These are phyloP conservation scores for Curvularia hawaiiensis DNA, from an alignment of 2,329 filamentous ascomycete genomes.

Conservation along the genomic window DNA sequence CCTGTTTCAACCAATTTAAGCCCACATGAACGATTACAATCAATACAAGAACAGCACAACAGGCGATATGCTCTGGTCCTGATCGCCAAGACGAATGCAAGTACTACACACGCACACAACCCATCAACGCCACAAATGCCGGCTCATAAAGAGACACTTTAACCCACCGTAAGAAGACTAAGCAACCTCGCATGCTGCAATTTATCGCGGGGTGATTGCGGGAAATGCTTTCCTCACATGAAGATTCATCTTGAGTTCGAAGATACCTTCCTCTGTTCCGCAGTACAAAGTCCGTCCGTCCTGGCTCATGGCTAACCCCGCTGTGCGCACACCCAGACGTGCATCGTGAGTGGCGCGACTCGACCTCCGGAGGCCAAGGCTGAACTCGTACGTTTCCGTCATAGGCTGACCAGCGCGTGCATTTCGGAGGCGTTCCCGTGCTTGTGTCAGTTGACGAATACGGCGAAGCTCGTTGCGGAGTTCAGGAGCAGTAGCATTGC, in stretches of 20 bases:
- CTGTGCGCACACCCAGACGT: slow-evolving; percentile 50
- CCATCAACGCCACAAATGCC: slow-evolving; percentile 1
- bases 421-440: slow-evolving; percentile 45
- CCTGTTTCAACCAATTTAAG: slow-evolving; percentile 3
- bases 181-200: background rate
- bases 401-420: slow-evolving; percentile 36
- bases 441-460: slow-evolving; percentile 44
- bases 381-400: slow-evolving; percentile 33
- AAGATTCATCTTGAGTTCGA: slow-evolving; percentile 72
- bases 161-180: background rate
- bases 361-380: slow-evolving; percentile 30
- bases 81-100: slow-evolving; percentile 12
- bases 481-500: slow-evolving; percentile 36
- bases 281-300: slow-evolving; percentile 55
- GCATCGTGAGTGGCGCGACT: slow-evolving; percentile 37
- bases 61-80: slow-evolving; percentile 7
- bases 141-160: background rate
- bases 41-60: background rate
- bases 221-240: slow-evolving; percentile 61
- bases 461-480: slow-evolving; percentile 42
- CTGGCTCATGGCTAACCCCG: slow-evolving; percentile 55
- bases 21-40: slow-evolving; percentile 7
- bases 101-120: background rate
- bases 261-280: slow-evolving; percentile 71
- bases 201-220: slow-evolving; percentile 47